Evolutionary conservation across 2,329 filamentous ascomycete genomes (phyloP).

Genomic region (Chlorencoelia australis): DNA sequence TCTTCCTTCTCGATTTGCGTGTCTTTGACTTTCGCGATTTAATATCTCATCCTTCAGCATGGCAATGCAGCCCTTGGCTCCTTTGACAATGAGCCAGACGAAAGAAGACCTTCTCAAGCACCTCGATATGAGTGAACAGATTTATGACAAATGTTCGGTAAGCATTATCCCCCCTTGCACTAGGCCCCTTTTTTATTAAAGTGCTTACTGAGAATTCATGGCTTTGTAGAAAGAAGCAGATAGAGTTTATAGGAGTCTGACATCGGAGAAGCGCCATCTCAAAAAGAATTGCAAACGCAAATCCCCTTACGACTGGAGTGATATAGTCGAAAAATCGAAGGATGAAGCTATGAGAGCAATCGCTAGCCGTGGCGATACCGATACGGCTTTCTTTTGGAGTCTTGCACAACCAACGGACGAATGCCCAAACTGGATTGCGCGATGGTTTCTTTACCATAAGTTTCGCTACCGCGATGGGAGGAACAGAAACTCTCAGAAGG

Average conservation of each 20-base stretch:
- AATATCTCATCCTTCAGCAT: no score
- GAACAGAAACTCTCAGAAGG: conserved; percentile 23
- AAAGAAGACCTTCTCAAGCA: conserved; percentile 25
- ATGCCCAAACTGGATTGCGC: conserved; percentile 26
- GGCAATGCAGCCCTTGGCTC: conserved; percentile 14
- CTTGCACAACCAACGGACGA: conserved; percentile 14
- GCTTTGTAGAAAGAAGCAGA: conserved; percentile 25
- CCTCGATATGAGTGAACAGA: conserved; percentile 19
- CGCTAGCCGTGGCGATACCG: conserved; percentile 13
- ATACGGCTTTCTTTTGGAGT: conserved; percentile 23
- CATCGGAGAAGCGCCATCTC: conserved; percentile 20
- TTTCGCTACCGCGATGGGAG: conserved; percentile 27
- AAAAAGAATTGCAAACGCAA: conserved; percentile 24
- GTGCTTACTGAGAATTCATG: conserved; percentile 16
- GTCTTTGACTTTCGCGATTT: no score
- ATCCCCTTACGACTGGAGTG: conserved; percentile 27
- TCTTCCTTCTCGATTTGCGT: no score
- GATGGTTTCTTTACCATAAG: conserved; percentile 28
- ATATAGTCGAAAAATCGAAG: conserved; percentile 25
- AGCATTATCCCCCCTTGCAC: no score
- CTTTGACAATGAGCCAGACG: conserved; percentile 25
- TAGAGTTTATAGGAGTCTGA: conserved; percentile 23
- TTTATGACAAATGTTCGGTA: conserved; percentile 25
- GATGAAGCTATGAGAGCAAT: conserved; percentile 23
- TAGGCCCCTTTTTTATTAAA: conserved; percentile 7